A percentile compares a stretch with the other conserved stretches of the same genome.
These are phyloP conservation scores for Fusarium graminum DNA, from an alignment of 2,329 filamentous ascomycete genomes.

Conservation along the genomic window DNA sequence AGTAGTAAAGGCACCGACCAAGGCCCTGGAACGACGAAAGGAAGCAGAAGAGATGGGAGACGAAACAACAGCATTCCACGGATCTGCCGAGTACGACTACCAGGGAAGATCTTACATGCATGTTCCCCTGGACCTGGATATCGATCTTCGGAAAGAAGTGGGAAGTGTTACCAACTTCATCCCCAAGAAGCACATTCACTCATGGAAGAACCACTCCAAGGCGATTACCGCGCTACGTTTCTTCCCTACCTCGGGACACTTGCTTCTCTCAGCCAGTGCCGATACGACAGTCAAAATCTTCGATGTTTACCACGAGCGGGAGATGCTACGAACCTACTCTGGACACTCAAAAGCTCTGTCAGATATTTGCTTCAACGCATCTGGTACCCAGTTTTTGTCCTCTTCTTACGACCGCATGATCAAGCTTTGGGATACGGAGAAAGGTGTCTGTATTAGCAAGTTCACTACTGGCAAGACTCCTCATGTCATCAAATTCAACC, in stretches of 20 bases:
- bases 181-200: constrained; percentile 92
- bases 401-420: constrained; percentile 95
- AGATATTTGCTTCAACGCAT: constrained; percentile 86
- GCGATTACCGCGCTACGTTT: constrained; percentile 91
- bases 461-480: constrained; percentile 96
- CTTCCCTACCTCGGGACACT: constrained; percentile 87
- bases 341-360: constrained; percentile 92
- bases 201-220: constrained; percentile 87
- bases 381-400: constrained; percentile 88
- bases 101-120: constrained; percentile 98
- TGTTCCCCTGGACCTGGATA: constrained; percentile 88
- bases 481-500: constrained; percentile 95
- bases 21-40: constrained; percentile 67
- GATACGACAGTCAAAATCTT: constrained; percentile 94
- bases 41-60: constrained; percentile 71
- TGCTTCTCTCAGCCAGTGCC: constrained; percentile 89
- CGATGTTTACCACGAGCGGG: constrained; percentile 91
- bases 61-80: constrained; percentile 91
- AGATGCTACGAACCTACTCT: constrained; percentile 89
- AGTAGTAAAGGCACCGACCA: constrained; percentile 67
- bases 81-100: constrained; percentile 87
- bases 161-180: constrained; percentile 90
- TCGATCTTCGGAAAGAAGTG: constrained; percentile 84
- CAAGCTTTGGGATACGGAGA: constrained; percentile 99
- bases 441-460: constrained; percentile 85